Evolutionary conservation across 345 rosid genomes (phyloP), one percentile per base, ranked within the genome.

Genomic region (Populus davidiana): DNA sequence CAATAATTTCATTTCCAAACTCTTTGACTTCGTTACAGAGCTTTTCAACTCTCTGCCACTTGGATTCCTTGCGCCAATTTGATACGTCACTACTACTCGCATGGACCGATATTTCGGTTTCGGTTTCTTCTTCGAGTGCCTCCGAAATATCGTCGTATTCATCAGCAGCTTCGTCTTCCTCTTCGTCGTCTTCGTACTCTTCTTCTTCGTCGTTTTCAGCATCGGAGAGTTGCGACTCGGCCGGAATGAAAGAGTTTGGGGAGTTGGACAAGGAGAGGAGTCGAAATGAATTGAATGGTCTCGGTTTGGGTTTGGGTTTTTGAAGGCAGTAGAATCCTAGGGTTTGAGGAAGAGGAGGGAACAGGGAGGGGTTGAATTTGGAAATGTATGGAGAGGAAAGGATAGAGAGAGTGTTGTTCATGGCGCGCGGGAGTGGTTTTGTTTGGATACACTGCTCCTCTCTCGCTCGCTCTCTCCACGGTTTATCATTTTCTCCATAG

Each of bases 21-120:
- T 89, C 89, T 72, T 84, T 74, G 18, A 93, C 97, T 74, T 88
- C 89, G 17, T 80, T 77, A 70, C 92, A 85, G 16, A 95, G 90
- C 85, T 85, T 91, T 64, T 95, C 99, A 36, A 95, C 93, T 78
- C 98, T 87, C 89, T 87, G 89, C 88, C 83, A 80, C 78, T 86
- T 86, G 50, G 88, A 81, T 67, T 90, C 92, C 75, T 79, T 84
- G 33, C 82, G 83, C 81, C 87, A 79, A 76, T 77, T 38, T 20
- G 74, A 71, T 23, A 71, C 78, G 31, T 70, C 78, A 2, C 41
- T 38, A 47, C 21, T 16, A 17, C 36, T 33, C 2, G 81, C 80
- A 75, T 80, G 89, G 72, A 44, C 82, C 69, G 83, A 36, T 1
- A 77, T 70, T 75, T 88, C 96, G 2, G 75, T 12, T 77, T 92